A percentile compares a stretch with the other conserved stretches of the same genome.
Conservation (phyloP, 306 rosid species). For the Senna tora region DNA sequence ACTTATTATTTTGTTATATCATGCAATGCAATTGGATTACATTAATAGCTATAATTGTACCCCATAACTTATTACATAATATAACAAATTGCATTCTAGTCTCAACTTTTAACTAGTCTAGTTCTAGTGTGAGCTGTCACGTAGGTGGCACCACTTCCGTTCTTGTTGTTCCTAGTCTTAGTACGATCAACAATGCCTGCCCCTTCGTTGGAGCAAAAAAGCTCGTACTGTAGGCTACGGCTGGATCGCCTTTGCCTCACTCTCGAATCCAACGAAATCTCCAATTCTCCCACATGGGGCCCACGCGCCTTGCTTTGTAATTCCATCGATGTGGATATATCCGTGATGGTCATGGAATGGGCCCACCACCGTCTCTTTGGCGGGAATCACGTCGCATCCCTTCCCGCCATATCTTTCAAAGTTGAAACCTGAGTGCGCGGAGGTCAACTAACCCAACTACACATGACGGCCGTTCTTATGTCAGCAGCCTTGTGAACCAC, state of each 20-base stretch:
- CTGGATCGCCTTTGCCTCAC: too few species aligned
- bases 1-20: too few species aligned
- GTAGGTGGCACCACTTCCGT: conserved; percentile 35
- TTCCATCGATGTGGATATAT: conserved; percentile 9
- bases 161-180: conserved; percentile 38
- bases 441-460: neutral
- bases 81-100: too few species aligned
- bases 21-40: too few species aligned
- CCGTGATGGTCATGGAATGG: conserved; percentile 1
- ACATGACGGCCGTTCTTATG: conserved; percentile 1
- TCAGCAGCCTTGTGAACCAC: conserved; percentile 3
- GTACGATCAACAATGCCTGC: conserved; percentile 29
- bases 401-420: conserved; percentile 49
- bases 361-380: conserved; percentile 42
- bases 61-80: too few species aligned
- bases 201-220: neutral
- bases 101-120: neutral
- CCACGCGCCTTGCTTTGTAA: neutral
- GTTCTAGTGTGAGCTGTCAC: conserved; percentile 35
- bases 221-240: too few species aligned
- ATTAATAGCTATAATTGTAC: too few species aligned
- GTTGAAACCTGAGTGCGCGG: too few species aligned
- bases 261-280: neutral
- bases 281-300: neutral
- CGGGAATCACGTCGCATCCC: conserved; percentile 48